A percentile compares a stretch with the other conserved stretches of the same genome.
Conservation (phyloP, 140 eudicot species). For the Cichorium intybus region DNA sequence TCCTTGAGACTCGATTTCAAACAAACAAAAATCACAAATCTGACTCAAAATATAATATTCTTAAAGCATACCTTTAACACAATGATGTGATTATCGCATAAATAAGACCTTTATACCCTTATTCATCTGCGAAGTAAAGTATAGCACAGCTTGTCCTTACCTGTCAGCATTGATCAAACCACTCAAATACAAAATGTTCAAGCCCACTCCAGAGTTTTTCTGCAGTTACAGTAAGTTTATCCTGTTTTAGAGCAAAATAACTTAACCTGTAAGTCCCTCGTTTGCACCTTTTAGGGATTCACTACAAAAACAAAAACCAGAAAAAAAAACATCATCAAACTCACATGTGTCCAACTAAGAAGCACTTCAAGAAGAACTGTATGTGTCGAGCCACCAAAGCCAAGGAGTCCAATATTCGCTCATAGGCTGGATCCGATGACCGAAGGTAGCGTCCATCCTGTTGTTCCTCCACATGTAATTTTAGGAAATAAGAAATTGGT, state of each 20-base stretch:
- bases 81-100: no score
- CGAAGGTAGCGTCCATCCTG: conserved; percentile 87
- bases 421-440: conserved; percentile 88
- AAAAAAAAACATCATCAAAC: no score
- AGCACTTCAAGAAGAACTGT: conserved; percentile 86
- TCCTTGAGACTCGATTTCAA: no score
- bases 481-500: not conserved
- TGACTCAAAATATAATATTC: no score
- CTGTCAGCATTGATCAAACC: conserved; percentile 98
- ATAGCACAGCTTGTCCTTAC: conserved; percentile 38
- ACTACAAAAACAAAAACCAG: conserved; percentile 49
- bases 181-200: no score
- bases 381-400: conserved; percentile 94
- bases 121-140: no score
- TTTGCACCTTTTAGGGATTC: conserved; percentile 93
- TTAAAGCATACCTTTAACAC: no score
- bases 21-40: no score
- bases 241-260: not conserved
- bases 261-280: no score
- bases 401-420: conserved; percentile 82
- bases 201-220: conserved; percentile 90
- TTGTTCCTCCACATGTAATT: conserved; percentile 13
- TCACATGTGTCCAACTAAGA: conserved; percentile 78
- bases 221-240: conserved; percentile 31
- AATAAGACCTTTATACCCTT: no score